Percentiles rank a stretch among this genome's conserved stretches.
These are phyloP conservation scores for Cinchona pubescens DNA, from an alignment of 257 asterid species.

Conservation along the genomic window DNA sequence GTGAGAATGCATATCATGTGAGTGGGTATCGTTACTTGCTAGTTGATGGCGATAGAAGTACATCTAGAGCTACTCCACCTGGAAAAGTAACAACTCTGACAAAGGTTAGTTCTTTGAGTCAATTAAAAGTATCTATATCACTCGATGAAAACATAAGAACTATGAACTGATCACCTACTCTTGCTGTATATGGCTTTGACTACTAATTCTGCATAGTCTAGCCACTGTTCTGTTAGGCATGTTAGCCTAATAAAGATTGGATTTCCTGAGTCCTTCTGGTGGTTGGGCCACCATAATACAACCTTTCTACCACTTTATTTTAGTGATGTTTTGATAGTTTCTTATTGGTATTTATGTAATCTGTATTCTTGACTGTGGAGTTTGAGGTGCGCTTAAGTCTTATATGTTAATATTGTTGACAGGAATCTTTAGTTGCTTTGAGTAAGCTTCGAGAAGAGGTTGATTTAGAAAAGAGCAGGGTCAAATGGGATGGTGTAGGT, in stretches of 20 bases:
- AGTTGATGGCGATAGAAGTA: constrained; percentile 70
- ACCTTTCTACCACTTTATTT: neutral
- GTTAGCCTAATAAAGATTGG: neutral
- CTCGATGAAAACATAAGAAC: too few relatives aligned
- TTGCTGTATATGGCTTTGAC: neutral
- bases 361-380: neutral
- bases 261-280: neutral
- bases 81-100: constrained; percentile 94
- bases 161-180: neutral
- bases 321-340: neutral
- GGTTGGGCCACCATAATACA: neutral
- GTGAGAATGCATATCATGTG: constrained; percentile 97
- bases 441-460: constrained; percentile 85
- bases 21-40: constrained; percentile 90
- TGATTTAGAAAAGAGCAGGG: constrained; percentile 62
- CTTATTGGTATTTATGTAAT: neutral
- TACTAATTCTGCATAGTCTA: neutral
- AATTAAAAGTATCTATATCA: neutral
- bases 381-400: neutral
- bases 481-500: constrained; percentile 44
- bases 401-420: constrained; percentile 20
- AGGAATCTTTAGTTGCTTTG: constrained; percentile 85
- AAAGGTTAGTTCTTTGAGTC: constrained; percentile 51
- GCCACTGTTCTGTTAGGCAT: neutral
- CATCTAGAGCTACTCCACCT: constrained; percentile 93